Evolutionary conservation across 2,329 filamentous ascomycete genomes (phyloP), one percentile per base, ranked within the genome.

Genomic region (Hansfordia pulvinata): DNA sequence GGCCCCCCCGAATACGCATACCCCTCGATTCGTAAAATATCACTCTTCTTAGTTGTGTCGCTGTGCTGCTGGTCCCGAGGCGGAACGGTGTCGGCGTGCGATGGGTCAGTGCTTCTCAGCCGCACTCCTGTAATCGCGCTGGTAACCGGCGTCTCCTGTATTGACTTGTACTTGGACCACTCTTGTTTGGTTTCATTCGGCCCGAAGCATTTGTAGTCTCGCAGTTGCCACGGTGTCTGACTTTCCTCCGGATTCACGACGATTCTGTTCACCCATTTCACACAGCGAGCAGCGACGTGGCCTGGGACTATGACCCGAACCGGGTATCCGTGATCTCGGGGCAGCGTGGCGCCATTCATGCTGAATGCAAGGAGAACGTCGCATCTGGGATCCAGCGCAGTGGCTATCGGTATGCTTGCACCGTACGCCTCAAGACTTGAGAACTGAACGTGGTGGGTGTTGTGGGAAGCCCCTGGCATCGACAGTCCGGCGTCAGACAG

Each of bases 1-100:
- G 62, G 2, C 76, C 76, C 23, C 75, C 76, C 76, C 1, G 71
- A 74, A 41, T 75, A 77, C 2, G 76, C 76, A 43, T 77, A 81
- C 1, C 76, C 76, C 26, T 62, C 57, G 4, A 77, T 43, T 31
- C 46, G 40, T 6, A 49, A 39, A 6, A 40, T 27, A 2, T 33
- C 34, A 6, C 24, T 28, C 9, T 29, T 21, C 10, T 24, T 18
- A 5, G 35, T 31, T 6, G 26, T 15, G 10, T 20, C 27, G 4
- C 8, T 26, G 20, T 24, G 27, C 11, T 13, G 17, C 19, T 16
- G 10, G 16, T 16, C 10, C 23, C 14, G 11, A 10, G 5, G 6
- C 9, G 23, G 14, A 24, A 17, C 32, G 26, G 30, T 42, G 38
- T 30, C 8, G 1, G 43, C 43, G 6, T 19, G 25, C 23, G 17